These are phyloP conservation scores for Verticillium zaregamsianum DNA, from an alignment of 2,329 filamentous ascomycete genomes.

Conservation along the genomic window DNA sequence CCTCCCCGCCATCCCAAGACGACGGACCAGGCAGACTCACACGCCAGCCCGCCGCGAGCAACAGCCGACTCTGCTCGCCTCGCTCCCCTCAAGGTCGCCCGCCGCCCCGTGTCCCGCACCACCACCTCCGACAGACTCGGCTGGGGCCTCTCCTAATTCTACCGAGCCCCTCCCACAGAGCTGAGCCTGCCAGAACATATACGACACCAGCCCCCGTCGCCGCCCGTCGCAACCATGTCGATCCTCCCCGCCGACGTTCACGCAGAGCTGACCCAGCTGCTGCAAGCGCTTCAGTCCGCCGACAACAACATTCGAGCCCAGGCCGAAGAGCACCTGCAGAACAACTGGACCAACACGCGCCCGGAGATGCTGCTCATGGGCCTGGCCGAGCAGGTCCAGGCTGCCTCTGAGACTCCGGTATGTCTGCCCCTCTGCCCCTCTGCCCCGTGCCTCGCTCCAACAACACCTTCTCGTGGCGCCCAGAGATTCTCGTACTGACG, in stretches of 20 bases:
- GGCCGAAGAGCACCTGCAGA: slow-evolving; percentile 86
- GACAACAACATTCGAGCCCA: slow-evolving; percentile 83
- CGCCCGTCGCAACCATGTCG: slow-evolving; percentile 60
- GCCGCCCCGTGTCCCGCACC: neutral
- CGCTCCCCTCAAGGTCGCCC: neutral
- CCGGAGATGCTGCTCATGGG: slow-evolving; percentile 92
- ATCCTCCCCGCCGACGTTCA: slow-evolving; percentile 81
- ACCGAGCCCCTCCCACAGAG: no score
- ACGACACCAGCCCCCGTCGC: neutral
- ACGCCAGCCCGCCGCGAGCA: neutral
- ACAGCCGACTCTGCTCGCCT: neutral
- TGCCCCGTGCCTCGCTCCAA: neutral
- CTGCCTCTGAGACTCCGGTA: slow-evolving; percentile 69
- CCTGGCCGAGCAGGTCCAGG: slow-evolving; percentile 84
- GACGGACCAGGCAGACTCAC: neutral
- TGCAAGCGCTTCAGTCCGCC: slow-evolving; percentile 82
- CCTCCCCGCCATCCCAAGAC: neutral
- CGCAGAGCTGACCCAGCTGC: slow-evolving; percentile 76
- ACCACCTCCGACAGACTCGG: neutral
- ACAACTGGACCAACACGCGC: slow-evolving; percentile 77
- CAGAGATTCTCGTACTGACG: neutral
- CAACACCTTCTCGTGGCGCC: neutral
- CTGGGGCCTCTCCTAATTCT: neutral
- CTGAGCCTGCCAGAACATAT: no score
- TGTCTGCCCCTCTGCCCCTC: slow-evolving; percentile 14